Base-by-base conservation (phyloP, 1,139 yeast genomes). In the Suhomyces taliae region DNA sequence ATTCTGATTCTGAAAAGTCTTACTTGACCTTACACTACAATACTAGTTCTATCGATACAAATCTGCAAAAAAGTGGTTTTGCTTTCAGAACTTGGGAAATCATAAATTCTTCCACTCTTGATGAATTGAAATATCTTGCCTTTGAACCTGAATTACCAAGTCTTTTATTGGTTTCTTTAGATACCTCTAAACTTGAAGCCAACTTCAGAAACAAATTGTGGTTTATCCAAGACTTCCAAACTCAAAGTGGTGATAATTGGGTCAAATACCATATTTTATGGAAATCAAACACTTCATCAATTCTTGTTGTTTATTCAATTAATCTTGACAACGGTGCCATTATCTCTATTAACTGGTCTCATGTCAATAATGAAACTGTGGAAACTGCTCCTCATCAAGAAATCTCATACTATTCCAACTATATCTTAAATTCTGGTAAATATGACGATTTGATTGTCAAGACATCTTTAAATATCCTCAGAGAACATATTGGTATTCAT, bases 261-360 rank as follows among this genome's bases (percentile, higher is more conserved):
- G 39, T 70, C 51, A 51, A 51, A 15, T 63, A 65, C 46, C 58
- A 66, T 44, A 64, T 81, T 1, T 66, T 84, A 37, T 83, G 88
- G 88, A 85, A 84, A 56, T 81, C 87, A 49, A 84, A 85, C 52
- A 77, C 80, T 2, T 71, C 81, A 1, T 78, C 85, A 4, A 67
- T 74, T 27, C 59, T 54, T 27, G 60, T 62, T 8, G 54, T 58
- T 2, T 68, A 69, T 43, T 40, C 47, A 0, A 39, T 66, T 2
- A 52, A 59, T 40, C 27, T 55, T 10, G 41, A 49, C 8, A 53
- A 53, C 32, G 72, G 69, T 1, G 41, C 57, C 1, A 51, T 62
- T 1, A 34, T 38, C 9, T 51, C 59, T 2, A 52, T 56, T 12
- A 55, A 53, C 12, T 56, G 61, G 56, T 61, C 69, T 1, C 55